These are phyloP conservation scores for Buxus sempervirens DNA, from an alignment of 164 flowering plant genomes.

Conservation along the genomic window DNA sequence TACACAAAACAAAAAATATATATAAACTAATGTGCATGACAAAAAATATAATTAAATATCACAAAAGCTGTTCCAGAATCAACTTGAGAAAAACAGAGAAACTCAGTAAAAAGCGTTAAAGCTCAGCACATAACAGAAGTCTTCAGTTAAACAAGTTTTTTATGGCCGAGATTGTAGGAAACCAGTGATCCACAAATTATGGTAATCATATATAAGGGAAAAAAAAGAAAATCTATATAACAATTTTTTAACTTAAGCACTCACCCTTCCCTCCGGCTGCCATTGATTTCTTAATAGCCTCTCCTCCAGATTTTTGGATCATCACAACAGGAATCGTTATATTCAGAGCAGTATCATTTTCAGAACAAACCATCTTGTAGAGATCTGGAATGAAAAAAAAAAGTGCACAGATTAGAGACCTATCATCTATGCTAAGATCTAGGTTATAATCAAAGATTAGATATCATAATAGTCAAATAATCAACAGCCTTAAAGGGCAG, in stretches of 20 bases:
- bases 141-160: too few species aligned
- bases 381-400: constrained; percentile 41
- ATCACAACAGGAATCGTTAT: constrained; percentile 74
- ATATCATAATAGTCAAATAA: not conserved
- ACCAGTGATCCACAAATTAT: too few species aligned
- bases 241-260: constrained; percentile 1
- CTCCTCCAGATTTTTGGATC: constrained; percentile 74
- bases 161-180: too few species aligned
- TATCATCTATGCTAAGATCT: not conserved
- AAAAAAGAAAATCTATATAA: too few species aligned
- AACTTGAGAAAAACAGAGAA: too few species aligned
- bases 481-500: not conserved
- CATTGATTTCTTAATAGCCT: constrained; percentile 40
- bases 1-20: too few species aligned
- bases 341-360: constrained; percentile 41
- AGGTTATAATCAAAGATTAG: not conserved
- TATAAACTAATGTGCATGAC: not conserved
- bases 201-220: not conserved
- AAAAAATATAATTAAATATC: too few species aligned
- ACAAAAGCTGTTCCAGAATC: too few species aligned
- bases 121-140: too few species aligned
- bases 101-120: too few species aligned
- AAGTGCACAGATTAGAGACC: not conserved
- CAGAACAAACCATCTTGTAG: constrained; percentile 62
- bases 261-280: constrained; percentile 49